Base-by-base conservation (phyloP, 2,329 filamentous ascomycete genomes). In the Alternaria hordeiaustralica region DNA sequence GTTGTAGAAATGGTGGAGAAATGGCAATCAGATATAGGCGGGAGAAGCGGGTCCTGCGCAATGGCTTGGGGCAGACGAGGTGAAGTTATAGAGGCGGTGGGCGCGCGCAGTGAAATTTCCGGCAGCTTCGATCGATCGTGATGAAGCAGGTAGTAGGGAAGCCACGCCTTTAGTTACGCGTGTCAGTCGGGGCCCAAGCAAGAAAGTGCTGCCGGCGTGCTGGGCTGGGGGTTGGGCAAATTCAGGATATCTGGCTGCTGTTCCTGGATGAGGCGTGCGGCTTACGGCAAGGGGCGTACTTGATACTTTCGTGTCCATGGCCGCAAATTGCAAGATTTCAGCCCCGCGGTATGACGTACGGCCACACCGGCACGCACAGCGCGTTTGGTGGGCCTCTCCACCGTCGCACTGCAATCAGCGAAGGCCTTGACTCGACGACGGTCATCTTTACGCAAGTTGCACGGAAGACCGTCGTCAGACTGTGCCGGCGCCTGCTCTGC, bases 301-400 rank as follows among this genome's bases (percentile, higher is more conserved):
- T 53, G 61, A 18, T 64, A 23, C 25, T 54, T 43, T 30, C 18
- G 28, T 30, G 44, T 57, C 56, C 44, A 30, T 55, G 53, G 58
- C 59, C 54, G 63, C 56, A 59, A 55, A 43, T 66, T 64, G 64
- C 64, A 66, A 51, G 58, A 55, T 58, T 64, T 55, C 60, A 60
- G 54, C 44, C 49, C 58, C 36, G 55, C 64, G 50, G 55, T 58
- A 66, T 66, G 64, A 66, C 64, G 64, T 66, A 66, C 47, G 33
- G 54, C 26, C 46, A 57, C 55, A 59, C 54, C 43, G 47, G 43
- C 47, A 58, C 51, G 54, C 41, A 58, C 61, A 46, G 43, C 21
- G 54, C 41, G 55, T 56, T 8, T n/a, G 36, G 54, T 57, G 56
- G 53, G 60, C 56, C 54, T 46, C 60, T 58, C 61, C 57, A 66